Conservation (phyloP, 768 basidiomycete genomes). For the Peribolospora kevripleyi region DNA sequence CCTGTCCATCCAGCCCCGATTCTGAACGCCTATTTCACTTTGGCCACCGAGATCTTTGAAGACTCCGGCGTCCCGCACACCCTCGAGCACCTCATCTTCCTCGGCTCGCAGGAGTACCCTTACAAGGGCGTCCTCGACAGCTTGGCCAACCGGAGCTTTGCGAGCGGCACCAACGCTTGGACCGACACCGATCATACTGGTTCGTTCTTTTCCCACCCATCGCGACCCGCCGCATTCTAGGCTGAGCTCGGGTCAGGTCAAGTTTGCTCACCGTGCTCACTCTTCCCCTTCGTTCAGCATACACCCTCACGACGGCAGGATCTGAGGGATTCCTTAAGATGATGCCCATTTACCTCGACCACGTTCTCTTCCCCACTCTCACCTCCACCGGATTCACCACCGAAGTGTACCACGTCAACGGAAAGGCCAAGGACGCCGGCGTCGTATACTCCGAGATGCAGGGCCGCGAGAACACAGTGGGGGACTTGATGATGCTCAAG, state of each 20-base stretch:
- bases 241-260: no score
- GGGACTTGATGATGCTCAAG: constrained; percentile 71
- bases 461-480: constrained; percentile 75
- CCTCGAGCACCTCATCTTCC: constrained; percentile 79
- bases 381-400: constrained; percentile 40
- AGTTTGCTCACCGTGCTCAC: not conserved
- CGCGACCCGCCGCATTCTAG: no score
- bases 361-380: constrained; percentile 64
- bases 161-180: constrained; percentile 53
- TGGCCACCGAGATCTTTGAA: constrained; percentile 80
- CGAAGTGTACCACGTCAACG: constrained; percentile 74
- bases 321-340: constrained; percentile 43
- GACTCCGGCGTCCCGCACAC: constrained; percentile 92
- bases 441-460: constrained; percentile 66
- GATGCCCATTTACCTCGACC: constrained; percentile 56
- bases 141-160: constrained; percentile 73
- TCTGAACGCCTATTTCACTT: constrained; percentile 73
- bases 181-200: constrained; percentile 38
- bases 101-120: constrained; percentile 86
- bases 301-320: constrained; percentile 87
- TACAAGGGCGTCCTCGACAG: constrained; percentile 83
- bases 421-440: constrained; percentile 55
- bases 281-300: constrained; percentile 34
- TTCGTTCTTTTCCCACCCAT: not conserved
- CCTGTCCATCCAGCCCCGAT: constrained; percentile 36